phyloP scores from a whole-genome alignment of 2,329 filamentous ascomycete genomes.

The Alternaria solani region DNA sequence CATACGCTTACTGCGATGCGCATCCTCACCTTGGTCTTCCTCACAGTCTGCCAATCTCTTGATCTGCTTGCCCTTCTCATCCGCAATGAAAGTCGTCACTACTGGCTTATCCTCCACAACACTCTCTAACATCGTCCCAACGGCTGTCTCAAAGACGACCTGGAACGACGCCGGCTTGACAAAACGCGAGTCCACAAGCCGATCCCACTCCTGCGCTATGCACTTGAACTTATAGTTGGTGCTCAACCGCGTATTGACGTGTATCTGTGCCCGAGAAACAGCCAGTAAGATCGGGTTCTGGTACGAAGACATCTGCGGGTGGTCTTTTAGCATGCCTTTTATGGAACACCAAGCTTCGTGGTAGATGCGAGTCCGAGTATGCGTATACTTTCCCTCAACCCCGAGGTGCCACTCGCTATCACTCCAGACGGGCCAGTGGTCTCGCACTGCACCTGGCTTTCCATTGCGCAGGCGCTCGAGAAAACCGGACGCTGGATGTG shows the following conservation, averaged over 20 bases:
- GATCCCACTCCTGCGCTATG: constrained; percentile 28
- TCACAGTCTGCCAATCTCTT: not conserved
- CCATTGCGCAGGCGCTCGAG: constrained; percentile 3
- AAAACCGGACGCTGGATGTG: constrained; percentile 6
- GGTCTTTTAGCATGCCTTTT: constrained; percentile 20
- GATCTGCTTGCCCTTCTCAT: not conserved
- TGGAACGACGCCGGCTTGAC: constrained; percentile 20
- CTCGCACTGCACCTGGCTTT: not conserved
- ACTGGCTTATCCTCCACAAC: not conserved
- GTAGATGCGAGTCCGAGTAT: constrained; percentile 8
- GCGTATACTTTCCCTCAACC: constrained; percentile 11
- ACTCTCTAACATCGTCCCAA: not conserved
- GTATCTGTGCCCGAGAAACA: constrained; percentile 5
- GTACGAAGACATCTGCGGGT: constrained; percentile 17
- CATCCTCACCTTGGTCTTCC: not conserved
- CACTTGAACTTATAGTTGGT: constrained; percentile 10
- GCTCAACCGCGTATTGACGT: constrained; percentile 6
- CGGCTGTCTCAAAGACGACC: constrained; percentile 14
- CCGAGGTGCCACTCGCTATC: constrained; percentile 6
- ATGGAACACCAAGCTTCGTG: constrained; percentile 26
- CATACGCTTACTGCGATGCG: constrained; percentile 12
- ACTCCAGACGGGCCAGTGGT: constrained; percentile 19
- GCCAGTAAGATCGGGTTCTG: constrained; percentile 23
- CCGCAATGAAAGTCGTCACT: not conserved
- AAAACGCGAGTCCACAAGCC: constrained; percentile 20